phyloP scores from a whole-genome alignment of 2,329 filamentous ascomycete genomes.

The Penicillium sp. region DNA sequence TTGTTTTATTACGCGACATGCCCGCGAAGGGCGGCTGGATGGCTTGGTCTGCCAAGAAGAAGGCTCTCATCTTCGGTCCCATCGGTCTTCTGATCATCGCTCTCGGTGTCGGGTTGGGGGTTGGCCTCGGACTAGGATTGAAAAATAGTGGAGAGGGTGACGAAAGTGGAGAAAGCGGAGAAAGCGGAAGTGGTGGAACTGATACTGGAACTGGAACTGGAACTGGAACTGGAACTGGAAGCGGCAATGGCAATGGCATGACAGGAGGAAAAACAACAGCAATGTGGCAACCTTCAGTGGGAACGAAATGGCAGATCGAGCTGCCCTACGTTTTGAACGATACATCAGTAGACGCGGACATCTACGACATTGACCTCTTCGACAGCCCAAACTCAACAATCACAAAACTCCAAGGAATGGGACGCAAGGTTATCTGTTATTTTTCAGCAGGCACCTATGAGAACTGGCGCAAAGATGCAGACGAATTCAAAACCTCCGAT shows the following conservation, averaged over 20 bases:
- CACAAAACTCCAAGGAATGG: slow-evolving; percentile 48
- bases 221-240: slow-evolving; percentile 21
- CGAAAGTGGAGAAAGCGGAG: slow-evolving; percentile 15
- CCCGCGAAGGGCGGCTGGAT: slow-evolving; percentile 26
- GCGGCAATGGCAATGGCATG: slow-evolving; percentile 9
- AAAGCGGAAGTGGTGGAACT: slow-evolving; percentile 25
- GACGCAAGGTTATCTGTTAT: slow-evolving; percentile 69
- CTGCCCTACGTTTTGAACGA: slow-evolving; percentile 46
- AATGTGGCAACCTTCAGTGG: slow-evolving; percentile 56
- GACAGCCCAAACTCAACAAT: slow-evolving; percentile 52
- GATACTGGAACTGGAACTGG: no score
- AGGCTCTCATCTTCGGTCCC: slow-evolving; percentile 27
- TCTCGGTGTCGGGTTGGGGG: slow-evolving; percentile 56
- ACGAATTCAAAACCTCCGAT: slow-evolving; percentile 55
- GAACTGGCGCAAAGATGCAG: slow-evolving; percentile 59
- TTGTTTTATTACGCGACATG: background rate
- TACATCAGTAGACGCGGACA: slow-evolving; percentile 50
- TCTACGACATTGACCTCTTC: slow-evolving; percentile 65
- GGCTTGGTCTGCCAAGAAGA: slow-evolving; percentile 35
- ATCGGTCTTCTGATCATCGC: slow-evolving; percentile 41
- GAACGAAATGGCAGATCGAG: slow-evolving; percentile 62
- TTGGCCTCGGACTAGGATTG: slow-evolving; percentile 60
- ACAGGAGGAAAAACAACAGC: slow-evolving; percentile 26
- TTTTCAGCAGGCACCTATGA: slow-evolving; percentile 72
- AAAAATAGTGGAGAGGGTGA: slow-evolving; percentile 29